Evolutionary conservation across 331 rosid genomes (phyloP).

Genomic region (Rhamnella rubrinervis): DNA sequence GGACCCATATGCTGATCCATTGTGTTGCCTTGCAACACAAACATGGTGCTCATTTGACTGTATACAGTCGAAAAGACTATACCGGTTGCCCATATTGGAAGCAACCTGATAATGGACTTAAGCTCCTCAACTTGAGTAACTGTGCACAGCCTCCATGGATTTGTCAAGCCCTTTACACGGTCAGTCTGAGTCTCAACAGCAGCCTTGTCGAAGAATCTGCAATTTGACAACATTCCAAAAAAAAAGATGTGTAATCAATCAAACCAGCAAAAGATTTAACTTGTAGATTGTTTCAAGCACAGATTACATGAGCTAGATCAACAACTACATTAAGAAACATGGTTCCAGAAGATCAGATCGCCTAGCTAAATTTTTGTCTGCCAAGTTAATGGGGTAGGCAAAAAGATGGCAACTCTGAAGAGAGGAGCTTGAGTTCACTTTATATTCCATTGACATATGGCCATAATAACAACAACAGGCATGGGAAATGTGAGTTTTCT

Average conservation of each 20-base stretch:
- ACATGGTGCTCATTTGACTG: slow-evolving; percentile 18
- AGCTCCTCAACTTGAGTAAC: slow-evolving; percentile 21
- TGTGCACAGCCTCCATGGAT: slow-evolving; percentile 8
- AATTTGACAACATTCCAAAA: neutral
- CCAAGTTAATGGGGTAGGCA: too few species aligned
- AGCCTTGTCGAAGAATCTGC: slow-evolving; percentile 1
- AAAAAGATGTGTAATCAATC: neutral
- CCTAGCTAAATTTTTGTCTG: too few species aligned
- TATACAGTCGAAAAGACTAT: slow-evolving; percentile 12
- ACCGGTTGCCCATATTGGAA: slow-evolving; percentile 21
- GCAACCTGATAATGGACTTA: slow-evolving; percentile 17
- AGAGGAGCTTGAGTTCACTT: too few species aligned
- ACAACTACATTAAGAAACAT: neutral
- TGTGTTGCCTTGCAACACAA: slow-evolving; percentile 17
- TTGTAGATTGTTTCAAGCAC: too few species aligned
- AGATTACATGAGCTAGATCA: neutral
- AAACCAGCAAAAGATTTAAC: neutral
- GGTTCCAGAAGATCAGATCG: too few species aligned
- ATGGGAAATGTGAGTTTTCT: too few species aligned
- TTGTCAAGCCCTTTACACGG: neutral
- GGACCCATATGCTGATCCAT: slow-evolving; percentile 11
- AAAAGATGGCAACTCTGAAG: too few species aligned
- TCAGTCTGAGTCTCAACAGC: neutral
- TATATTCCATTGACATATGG: too few species aligned
- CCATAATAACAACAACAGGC: too few species aligned